Base-by-base conservation (phyloP, 108 stramenopile genomes). In the Pseudonitzschia delicatissima region DNA sequence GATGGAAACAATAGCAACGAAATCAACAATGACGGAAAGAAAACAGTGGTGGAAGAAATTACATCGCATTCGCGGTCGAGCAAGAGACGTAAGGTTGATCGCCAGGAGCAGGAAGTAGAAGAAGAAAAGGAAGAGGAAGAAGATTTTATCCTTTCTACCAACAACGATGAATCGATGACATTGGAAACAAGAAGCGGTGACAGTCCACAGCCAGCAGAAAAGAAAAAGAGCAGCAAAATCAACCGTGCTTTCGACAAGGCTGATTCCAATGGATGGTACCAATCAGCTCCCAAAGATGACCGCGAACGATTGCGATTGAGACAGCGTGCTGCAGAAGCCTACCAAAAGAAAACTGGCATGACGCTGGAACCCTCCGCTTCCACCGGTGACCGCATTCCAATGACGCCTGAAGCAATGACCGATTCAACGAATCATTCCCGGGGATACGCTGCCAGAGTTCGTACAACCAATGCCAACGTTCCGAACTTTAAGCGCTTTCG, bases 231-330 rank as follows among this genome's bases (percentile, higher is more conserved):
- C 26, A 23, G 5, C 23, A 33, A 34, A 25, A 49, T 27, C 47
- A 49, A 17, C 7, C 45, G 34, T 23, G 21, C 25, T 42, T 55
- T 69, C n/a, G 44, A 48, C 12, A 33, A 29, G 34, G 40, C 72
- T 1, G 64, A 67, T 44, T 11, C 58, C 1, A 58, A 34, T 39
- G 74, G 68, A 2, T 76, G 74, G 74, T 69, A 64, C 45, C 26
- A 32, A 2, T 35, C 52, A n/a, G 74, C 74, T 42, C 68, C 74
- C 4, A 68, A 58, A 23, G 74, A 69, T 35, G 62, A 76, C 42
- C 39, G 17, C 26, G 29, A 45, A n/a, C 51, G 74, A 1, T 63
- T 52, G 50, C 42, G 35, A 31, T 57, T 25, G 59, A 47, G 66
- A 15, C 40, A 76, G 35, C 42, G 31, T 18, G 66, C 63, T 15